Conservation (phyloP, 2,329 filamentous ascomycete species). For the Epichloe gansuensis region DNA sequence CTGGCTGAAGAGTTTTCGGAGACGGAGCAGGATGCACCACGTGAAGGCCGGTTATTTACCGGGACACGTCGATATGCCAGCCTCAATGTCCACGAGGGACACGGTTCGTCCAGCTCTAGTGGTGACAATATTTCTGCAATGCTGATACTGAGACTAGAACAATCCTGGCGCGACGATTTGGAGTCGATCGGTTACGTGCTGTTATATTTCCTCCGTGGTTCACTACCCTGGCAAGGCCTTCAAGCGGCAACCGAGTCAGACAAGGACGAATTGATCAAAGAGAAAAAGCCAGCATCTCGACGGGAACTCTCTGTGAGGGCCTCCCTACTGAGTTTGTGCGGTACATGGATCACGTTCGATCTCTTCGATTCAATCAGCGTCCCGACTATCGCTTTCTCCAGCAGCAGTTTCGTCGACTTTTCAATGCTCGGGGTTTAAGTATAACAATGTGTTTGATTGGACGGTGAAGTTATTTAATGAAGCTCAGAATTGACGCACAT, state of each 20-base stretch:
- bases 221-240: background rate
- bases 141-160: slow-evolving; percentile 1
- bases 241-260: slow-evolving; percentile 38
- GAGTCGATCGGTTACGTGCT: slow-evolving; percentile 3
- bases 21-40: background rate
- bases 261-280: slow-evolving; percentile 32
- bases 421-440: slow-evolving; percentile 62
- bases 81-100: background rate
- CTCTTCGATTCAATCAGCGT: slow-evolving; percentile 62
- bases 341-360: slow-evolving; percentile 65
- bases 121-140: too few relatives aligned
- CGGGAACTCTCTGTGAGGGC: slow-evolving; percentile 59
- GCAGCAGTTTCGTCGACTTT: slow-evolving; percentile 64
- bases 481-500: too few relatives aligned
- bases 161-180: slow-evolving; percentile 1
- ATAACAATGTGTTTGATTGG: slow-evolving; percentile 72
- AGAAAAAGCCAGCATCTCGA: slow-evolving; percentile 37
- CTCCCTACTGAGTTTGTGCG: slow-evolving; percentile 66
- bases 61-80: slow-evolving; percentile 2
- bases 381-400: slow-evolving; percentile 65
- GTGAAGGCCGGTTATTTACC: too few relatives aligned
- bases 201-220: background rate
- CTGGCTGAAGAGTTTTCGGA: slow-evolving; percentile 47
- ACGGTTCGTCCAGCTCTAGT: background rate
- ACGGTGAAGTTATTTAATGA: slow-evolving; percentile 27